A percentile compares a stretch with the other conserved stretches of the same genome.
Evolutionary conservation across 140 eudicot genomes (phyloP).

Genomic region (Cichorium intybus): DNA sequence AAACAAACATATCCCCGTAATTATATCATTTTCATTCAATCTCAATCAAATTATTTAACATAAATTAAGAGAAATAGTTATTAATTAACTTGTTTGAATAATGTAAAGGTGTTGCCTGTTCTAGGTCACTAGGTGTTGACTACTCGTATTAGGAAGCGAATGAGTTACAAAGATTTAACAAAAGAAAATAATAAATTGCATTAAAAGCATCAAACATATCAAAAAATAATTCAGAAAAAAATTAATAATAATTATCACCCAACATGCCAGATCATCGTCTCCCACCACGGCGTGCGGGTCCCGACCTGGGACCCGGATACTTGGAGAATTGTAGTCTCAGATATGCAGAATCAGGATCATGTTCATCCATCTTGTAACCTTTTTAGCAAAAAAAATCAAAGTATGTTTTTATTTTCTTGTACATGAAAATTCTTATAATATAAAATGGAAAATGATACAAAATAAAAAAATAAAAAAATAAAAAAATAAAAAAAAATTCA

Average conservation of each 20-base stretch:
- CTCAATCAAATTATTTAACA: too few relatives aligned
- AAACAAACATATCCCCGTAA: too few relatives aligned
- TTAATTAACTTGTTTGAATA: too few relatives aligned
- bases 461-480: background rate
- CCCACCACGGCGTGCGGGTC: constrained; percentile 41
- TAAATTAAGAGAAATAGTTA: too few relatives aligned
- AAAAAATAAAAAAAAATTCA: background rate
- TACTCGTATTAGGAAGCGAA: too few relatives aligned
- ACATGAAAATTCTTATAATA: background rate
- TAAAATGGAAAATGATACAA: too few relatives aligned
- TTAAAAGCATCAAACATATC: background rate
- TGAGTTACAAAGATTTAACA: too few relatives aligned
- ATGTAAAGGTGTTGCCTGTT: too few relatives aligned
- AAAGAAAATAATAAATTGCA: too few relatives aligned
- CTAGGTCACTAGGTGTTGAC: too few relatives aligned
- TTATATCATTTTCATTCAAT: too few relatives aligned
- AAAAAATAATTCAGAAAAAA: background rate
- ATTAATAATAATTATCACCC: too few relatives aligned
- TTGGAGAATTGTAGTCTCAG: constrained; percentile 59
- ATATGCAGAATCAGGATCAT: constrained; percentile 44
- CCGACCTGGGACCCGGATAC: constrained; percentile 61
- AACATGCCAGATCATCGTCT: constrained; percentile 33
- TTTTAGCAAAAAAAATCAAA: background rate
- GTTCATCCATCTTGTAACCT: constrained; percentile 66
- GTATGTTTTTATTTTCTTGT: background rate